Percentiles rank a stretch among this genome's conserved stretches.
Conservation (phyloP, 495 filamentous ascomycete genomes). For the Cenococcum geophilum region DNA sequence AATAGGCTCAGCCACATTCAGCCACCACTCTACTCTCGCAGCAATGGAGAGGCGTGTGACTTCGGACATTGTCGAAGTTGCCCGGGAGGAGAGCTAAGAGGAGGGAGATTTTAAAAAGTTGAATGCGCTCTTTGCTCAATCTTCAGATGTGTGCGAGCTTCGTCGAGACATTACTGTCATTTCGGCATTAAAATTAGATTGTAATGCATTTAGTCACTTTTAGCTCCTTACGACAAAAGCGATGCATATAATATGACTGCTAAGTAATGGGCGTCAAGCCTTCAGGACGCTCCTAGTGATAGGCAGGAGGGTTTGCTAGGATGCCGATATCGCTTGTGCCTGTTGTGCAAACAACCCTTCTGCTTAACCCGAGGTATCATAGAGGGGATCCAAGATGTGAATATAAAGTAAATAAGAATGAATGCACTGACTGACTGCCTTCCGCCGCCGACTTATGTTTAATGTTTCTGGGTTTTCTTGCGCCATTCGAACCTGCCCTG, state of each 20-base stretch:
- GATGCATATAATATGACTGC: no score
- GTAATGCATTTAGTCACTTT: slow-evolving; percentile 5
- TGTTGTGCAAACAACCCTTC: neutral
- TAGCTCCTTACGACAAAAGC: neutral
- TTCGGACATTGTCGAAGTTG: slow-evolving; percentile 2
- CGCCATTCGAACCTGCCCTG: no score
- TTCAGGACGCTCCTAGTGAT: neutral
- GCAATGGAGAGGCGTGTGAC: slow-evolving; percentile 19
- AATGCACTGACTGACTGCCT: no score
- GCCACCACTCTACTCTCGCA: slow-evolving; percentile 18
- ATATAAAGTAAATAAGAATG: no score
- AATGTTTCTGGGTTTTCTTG: no score
- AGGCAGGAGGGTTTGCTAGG: neutral
- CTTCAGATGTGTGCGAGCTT: neutral
- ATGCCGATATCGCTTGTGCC: neutral
- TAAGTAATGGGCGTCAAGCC: no score
- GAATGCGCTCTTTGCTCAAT: slow-evolving; percentile 5
- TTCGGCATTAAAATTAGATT: slow-evolving; percentile 7
- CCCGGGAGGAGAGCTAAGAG: neutral
- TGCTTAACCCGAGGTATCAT: no score
- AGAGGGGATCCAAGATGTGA: no score
- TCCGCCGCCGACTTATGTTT: no score
- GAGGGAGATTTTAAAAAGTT: neutral
- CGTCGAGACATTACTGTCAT: neutral
- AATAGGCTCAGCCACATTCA: slow-evolving; percentile 17